These are phyloP conservation scores for Neostapfia colusana DNA, from an alignment of 176 grass and related monocot genomes.

Conservation along the genomic window DNA sequence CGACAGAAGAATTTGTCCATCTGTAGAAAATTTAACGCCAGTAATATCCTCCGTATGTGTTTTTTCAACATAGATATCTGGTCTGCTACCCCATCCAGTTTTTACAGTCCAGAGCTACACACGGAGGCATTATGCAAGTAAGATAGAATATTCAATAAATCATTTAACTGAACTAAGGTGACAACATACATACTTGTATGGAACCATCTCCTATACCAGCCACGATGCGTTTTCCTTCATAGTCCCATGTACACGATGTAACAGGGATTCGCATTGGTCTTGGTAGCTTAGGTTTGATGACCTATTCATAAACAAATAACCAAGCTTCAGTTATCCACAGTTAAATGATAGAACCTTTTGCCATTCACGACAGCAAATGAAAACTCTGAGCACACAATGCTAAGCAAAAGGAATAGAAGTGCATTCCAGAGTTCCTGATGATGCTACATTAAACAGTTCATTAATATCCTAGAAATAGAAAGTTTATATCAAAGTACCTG, in stretches of 20 bases:
- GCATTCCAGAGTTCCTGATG: constrained; percentile 26
- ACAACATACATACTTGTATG: constrained; percentile 60
- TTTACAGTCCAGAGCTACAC: constrained; percentile 92
- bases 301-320: constrained; percentile 47
- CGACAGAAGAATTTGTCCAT: constrained; percentile 89
- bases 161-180: not conserved
- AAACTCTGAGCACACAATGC: not conserved
- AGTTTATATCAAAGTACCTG: constrained; percentile 51
- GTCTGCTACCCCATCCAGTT: constrained; percentile 97
- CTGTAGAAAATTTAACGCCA: constrained; percentile 89
- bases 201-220: constrained; percentile 92
- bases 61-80: constrained; percentile 85
- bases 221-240: constrained; percentile 87
- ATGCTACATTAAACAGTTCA: not conserved
- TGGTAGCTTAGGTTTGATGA: constrained; percentile 92
- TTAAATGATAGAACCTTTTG: not conserved
- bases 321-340: constrained; percentile 4
- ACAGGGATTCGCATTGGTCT: constrained; percentile 80
- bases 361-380: constrained; percentile 25
- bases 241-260: constrained; percentile 93
- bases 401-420: not conserved
- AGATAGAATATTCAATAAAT: constrained; percentile 24
- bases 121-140: constrained; percentile 7
- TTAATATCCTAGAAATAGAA: constrained; percentile 4
- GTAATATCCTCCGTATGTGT: constrained; percentile 93